Base-by-base conservation (phyloP, 352 stramenopile genomes). In the Pythium chondricola region DNA sequence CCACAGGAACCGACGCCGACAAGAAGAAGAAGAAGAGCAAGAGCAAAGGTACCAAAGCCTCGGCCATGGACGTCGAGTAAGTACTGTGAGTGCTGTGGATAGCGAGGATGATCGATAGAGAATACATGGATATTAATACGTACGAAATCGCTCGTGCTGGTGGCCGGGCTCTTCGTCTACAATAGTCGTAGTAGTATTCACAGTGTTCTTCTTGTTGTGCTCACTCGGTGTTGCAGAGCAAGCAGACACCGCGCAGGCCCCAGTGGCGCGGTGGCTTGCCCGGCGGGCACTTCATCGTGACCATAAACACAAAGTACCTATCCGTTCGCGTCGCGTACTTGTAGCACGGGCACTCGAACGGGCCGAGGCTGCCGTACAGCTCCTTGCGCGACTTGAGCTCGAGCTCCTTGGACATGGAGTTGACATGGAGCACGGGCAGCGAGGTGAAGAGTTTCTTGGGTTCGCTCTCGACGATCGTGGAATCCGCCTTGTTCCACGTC, bases 381-480 rank as follows among this genome's bases (percentile, higher is more conserved):
- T 98, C 90, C 45, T 96, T 97, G 20, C 87, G 81, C 4, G 78
- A 91, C 61, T 97, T 97, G 43, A 77, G 62, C 61, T 98, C 85
- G n/a, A 93, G 67, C 13, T 93, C 88, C 56, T 97, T 97, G 35
- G 88, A 93, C 67, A 97, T 92, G 37, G 79, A 97, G 62, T 97
- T 98, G 30, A 99, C 88, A 50, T 97, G 88, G 33, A 99, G 69
- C 17, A 99, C 91, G 14, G 95, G 95, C 16, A 99, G 69, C 13
- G 89, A 88, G 31, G 89, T 91, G 71, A 98, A 98, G 0, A 99
- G 76, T 57, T 95, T 97, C 68, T 99, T 99, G 3, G 95, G 95
- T 57, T 97, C 93, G 13, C 73, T 96, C 70, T 99, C 96, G 51
- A 98, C 85, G 46, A 99, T 84, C 37, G 84, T 91, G 45, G 74